These are phyloP conservation scores for Ganoderma multipileum DNA, from an alignment of 1,284 basidiomycete species.

Conservation along the genomic window DNA sequence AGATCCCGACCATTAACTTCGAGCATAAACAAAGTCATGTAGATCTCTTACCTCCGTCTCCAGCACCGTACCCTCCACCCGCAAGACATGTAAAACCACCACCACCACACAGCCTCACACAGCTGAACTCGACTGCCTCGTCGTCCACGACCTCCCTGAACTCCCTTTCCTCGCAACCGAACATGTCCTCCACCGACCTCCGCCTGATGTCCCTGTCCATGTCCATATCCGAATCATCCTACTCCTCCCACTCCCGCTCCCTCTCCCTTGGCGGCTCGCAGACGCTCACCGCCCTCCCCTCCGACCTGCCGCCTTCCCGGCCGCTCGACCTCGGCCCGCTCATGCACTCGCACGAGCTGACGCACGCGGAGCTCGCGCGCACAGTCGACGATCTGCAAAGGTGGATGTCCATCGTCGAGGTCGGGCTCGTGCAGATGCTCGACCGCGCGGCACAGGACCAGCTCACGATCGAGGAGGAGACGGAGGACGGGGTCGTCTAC, in stretches of 20 bases:
- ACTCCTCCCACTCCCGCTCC: constrained; percentile 34
- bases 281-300: constrained; percentile 22
- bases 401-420: constrained; percentile 84
- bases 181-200: constrained; percentile 33
- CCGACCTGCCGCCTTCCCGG: constrained; percentile 50
- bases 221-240: constrained; percentile 30
- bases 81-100: constrained; percentile 44
- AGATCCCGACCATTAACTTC: constrained; percentile 72
- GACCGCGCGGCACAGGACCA: constrained; percentile 53
- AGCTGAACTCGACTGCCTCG: constrained; percentile 37
- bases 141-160: constrained; percentile 40
- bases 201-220: constrained; percentile 14
- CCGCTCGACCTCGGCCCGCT: constrained; percentile 77
- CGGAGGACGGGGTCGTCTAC: constrained; percentile 31
- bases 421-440: constrained; percentile 71
- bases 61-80: constrained; percentile 58
- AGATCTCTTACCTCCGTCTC: constrained; percentile 82
- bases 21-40: constrained; percentile 72
- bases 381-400: constrained; percentile 82
- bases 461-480: constrained; percentile 58
- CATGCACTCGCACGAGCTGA: constrained; percentile 63
- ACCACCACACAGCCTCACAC: constrained; percentile 46
- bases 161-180: constrained; percentile 38
- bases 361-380: constrained; percentile 74
- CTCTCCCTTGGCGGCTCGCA: constrained; percentile 35